Evolutionary conservation across 2,329 filamentous ascomycete genomes (phyloP).

Genomic region (Cladosporium colombiae): DNA sequence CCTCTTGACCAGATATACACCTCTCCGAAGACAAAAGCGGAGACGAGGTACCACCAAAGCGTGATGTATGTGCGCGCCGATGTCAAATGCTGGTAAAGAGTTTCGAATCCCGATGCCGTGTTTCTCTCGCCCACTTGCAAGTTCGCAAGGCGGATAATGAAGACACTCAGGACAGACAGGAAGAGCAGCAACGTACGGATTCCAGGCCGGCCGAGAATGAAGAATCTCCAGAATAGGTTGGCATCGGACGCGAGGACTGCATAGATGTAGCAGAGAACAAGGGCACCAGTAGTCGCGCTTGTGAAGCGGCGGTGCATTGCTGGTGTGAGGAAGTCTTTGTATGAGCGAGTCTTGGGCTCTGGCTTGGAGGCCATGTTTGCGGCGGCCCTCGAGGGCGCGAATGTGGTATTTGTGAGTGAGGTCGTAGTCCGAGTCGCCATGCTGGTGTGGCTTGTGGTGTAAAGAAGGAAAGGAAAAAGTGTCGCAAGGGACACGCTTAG

Average conservation of each 20-base stretch:
- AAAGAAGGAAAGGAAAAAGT: not conserved
- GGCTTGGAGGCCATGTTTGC: conserved; percentile 25
- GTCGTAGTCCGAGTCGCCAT: conserved; percentile 21
- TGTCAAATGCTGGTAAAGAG: conserved; percentile 60
- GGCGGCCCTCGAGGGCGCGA: conserved; percentile 24
- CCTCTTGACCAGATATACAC: conserved; percentile 69
- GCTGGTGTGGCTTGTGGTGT: not conserved
- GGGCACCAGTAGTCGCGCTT: conserved; percentile 68
- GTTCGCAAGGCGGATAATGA: conserved; percentile 73
- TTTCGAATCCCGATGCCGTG: conserved; percentile 66
- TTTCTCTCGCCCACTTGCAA: conserved; percentile 56
- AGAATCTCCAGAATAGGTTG: conserved; percentile 72
- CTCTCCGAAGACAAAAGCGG: conserved; percentile 76
- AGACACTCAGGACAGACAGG: conserved; percentile 71
- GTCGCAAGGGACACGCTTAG: not conserved
- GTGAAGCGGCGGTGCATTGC: conserved; percentile 85
- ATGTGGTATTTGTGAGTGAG: conserved; percentile 9
- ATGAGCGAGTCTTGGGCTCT: conserved; percentile 52
- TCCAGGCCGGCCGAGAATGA: conserved; percentile 75
- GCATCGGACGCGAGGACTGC: conserved; percentile 64
- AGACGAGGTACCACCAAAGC: conserved; percentile 72
- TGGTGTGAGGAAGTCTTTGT: conserved; percentile 89
- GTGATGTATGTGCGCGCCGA: conserved; percentile 65
- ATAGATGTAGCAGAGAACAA: conserved; percentile 72
- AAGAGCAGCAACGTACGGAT: conserved; percentile 75